These are phyloP conservation scores for Mycena crocata DNA, from an alignment of 768 basidiomycete species.

Conservation along the genomic window DNA sequence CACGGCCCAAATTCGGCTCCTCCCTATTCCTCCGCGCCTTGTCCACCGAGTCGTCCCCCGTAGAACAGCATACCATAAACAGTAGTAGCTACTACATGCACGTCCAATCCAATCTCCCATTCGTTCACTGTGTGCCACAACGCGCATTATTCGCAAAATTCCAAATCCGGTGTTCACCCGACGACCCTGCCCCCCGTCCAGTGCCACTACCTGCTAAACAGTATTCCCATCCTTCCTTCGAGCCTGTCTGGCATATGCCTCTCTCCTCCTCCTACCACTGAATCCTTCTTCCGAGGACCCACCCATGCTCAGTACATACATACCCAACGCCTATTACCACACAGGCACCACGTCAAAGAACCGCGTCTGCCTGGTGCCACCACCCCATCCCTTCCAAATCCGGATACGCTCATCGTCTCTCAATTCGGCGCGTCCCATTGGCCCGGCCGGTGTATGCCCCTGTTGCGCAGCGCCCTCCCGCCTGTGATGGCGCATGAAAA, in stretches of 20 bases:
- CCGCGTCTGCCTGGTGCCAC: neutral
- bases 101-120: neutral
- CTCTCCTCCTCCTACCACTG: neutral
- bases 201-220: neutral
- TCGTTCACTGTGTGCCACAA: neutral
- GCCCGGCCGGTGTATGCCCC: too few species aligned
- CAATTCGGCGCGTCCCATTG: too few species aligned
- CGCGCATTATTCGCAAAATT: neutral
- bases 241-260: neutral
- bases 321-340: neutral
- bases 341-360: slow-evolving; percentile 11
- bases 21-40: too few species aligned
- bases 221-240: neutral
- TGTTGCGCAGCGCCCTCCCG: too few species aligned
- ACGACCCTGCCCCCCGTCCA: slow-evolving; percentile 7
- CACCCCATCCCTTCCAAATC: neutral
- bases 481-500: too few species aligned
- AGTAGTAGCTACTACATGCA: too few species aligned
- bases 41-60: too few species aligned
- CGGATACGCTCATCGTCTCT: too few species aligned
- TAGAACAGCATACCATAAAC: too few species aligned
- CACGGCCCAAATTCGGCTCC: slow-evolving; percentile 8
- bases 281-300: neutral
- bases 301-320: too few species aligned
- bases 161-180: neutral